phyloP scores from a whole-genome alignment of 1,284 basidiomycete species.

The Moniliella sp. region DNA sequence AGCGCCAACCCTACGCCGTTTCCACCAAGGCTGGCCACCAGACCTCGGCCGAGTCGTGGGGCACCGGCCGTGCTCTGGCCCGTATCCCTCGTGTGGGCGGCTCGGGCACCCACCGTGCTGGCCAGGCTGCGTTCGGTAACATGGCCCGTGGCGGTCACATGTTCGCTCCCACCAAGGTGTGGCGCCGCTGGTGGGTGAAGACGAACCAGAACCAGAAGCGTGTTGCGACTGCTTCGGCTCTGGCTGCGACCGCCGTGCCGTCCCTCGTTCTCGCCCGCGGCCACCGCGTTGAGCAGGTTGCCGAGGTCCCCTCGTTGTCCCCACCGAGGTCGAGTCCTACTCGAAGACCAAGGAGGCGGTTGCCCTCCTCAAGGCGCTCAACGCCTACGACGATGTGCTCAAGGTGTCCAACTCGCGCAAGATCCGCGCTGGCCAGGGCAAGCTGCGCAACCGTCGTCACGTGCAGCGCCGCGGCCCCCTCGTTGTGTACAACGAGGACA shows the following conservation, averaged over 20 bases:
- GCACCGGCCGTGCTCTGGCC: constrained; percentile 97
- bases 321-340: constrained; percentile 58
- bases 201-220: constrained; percentile 98
- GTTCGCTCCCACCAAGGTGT: constrained; percentile 98
- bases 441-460: constrained; percentile 87
- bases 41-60: constrained; percentile 96
- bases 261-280: constrained; percentile 96
- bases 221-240: constrained; percentile 86
- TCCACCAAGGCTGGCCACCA: constrained; percentile 96
- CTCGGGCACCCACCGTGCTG: constrained; percentile 92
- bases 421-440: constrained; percentile 88
- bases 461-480: constrained; percentile 92
- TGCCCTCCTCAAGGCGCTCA: constrained; percentile 57
- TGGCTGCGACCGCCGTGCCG: constrained; percentile 89
- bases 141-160: constrained; percentile 65
- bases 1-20: constrained; percentile 87
- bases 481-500: constrained; percentile 90
- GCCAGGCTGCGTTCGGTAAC: constrained; percentile 85
- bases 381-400: constrained; percentile 75
- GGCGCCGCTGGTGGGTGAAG: constrained; percentile 99
- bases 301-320: constrained; percentile 90
- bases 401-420: constrained; percentile 96
- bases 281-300: constrained; percentile 90
- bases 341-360: constrained; percentile 96
- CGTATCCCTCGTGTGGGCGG: constrained; percentile 99